These are phyloP conservation scores for Colletotrichum chlorophyti DNA, from an alignment of 2,329 filamentous ascomycete genomes.

Conservation along the genomic window DNA sequence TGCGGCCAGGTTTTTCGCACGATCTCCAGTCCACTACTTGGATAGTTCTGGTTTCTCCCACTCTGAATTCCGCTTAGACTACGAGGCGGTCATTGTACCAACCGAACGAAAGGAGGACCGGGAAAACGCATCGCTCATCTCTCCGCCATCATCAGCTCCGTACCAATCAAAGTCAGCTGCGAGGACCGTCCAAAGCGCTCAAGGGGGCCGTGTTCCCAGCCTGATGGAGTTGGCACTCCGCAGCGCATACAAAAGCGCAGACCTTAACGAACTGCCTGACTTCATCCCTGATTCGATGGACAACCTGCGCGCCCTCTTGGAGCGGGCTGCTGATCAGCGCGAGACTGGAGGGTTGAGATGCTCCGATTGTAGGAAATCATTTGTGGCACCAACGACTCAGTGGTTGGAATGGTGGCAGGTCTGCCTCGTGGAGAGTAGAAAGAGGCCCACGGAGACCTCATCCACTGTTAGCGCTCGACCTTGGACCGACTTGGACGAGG, in stretches of 20 bases:
- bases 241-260: conserved; percentile 50
- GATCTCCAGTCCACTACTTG: conserved; percentile 38
- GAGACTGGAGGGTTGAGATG: conserved; percentile 58
- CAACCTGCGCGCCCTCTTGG: conserved; percentile 48
- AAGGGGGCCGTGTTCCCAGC: conserved; percentile 50
- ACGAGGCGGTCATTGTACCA: conserved; percentile 18
- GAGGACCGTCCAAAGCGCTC: neutral
- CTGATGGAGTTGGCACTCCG: conserved; percentile 58
- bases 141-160: conserved; percentile 25
- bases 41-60: conserved; percentile 31
- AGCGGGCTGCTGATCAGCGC: conserved; percentile 47
- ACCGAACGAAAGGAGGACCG: conserved; percentile 6
- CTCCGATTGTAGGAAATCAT: conserved; percentile 55
- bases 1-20: conserved; percentile 30
- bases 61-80: conserved; percentile 33
- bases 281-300: conserved; percentile 50
- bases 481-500: conserved; percentile 24
- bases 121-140: conserved; percentile 16
- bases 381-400: conserved; percentile 58
- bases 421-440: conserved; percentile 31
- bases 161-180: conserved; percentile 26
- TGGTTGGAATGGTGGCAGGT: conserved; percentile 70
- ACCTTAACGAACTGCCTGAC: conserved; percentile 48
- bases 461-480: conserved; percentile 12
- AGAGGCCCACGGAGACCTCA: neutral